These are phyloP conservation scores for Argentina anserina DNA, from an alignment of 306 rosid species.

Conservation along the genomic window DNA sequence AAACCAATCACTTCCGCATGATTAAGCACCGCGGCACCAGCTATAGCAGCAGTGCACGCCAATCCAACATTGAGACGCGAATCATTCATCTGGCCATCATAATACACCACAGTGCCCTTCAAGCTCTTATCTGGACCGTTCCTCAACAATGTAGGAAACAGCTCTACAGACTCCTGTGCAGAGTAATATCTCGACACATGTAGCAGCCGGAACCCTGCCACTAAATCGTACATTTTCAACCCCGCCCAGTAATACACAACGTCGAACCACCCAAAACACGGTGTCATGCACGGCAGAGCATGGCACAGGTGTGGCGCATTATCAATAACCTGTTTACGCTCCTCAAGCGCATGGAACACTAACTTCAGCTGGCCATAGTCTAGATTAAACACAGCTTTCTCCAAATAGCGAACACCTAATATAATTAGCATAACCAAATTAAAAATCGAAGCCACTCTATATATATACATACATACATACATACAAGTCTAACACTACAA, in stretches of 20 bases:
- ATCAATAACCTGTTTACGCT: slow-evolving; percentile 88
- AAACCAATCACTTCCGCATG: slow-evolving; percentile 85
- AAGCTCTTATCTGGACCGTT: slow-evolving; percentile 59
- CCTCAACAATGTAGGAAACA: slow-evolving; percentile 87
- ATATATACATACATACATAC: neutral
- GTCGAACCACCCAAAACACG: slow-evolving; percentile 94
- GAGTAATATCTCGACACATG: slow-evolving; percentile 95
- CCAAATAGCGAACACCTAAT: slow-evolving; percentile 93
- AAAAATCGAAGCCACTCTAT: neutral
- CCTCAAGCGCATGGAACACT: slow-evolving; percentile 96
- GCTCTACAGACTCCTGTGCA: slow-evolving; percentile 75
- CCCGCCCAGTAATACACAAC: slow-evolving; percentile 87
- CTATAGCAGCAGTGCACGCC: slow-evolving; percentile 91
- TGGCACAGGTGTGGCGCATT: slow-evolving; percentile 98
- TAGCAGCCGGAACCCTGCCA: slow-evolving; percentile 73
- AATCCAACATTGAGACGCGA: slow-evolving; percentile 87
- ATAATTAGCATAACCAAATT: slow-evolving; percentile 16
- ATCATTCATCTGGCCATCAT: slow-evolving; percentile 99
- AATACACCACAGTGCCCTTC: slow-evolving; percentile 95
- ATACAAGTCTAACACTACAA: neutral
- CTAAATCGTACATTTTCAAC: slow-evolving; percentile 94
- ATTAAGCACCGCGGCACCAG: slow-evolving; percentile 98
- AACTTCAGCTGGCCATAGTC: slow-evolving; percentile 94
- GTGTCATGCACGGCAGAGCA: slow-evolving; percentile 98
- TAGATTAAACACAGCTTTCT: slow-evolving; percentile 90